A percentile compares a stretch with the other conserved stretches of the same genome.
phyloP scores from a whole-genome alignment of 768 basidiomycete genomes.

The Termitomyces sp. region DNA sequence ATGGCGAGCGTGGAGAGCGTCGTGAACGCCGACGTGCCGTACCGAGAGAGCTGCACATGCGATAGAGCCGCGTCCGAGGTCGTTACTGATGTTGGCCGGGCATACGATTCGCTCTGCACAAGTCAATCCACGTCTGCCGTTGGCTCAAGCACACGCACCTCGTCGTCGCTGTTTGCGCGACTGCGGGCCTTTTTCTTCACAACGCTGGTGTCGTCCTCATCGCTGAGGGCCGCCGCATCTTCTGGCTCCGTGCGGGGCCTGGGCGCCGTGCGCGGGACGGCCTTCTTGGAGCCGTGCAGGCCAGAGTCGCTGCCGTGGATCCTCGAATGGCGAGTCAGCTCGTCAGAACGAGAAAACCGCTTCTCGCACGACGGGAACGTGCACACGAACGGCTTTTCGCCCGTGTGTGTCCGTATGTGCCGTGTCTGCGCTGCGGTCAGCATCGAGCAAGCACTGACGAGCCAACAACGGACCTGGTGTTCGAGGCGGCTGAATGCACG shows the following conservation, averaged over 20 bases:
- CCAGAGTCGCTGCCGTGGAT: slow-evolving; percentile 74
- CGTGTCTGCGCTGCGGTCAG: slow-evolving; percentile 59
- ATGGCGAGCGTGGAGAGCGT: slow-evolving; percentile 73
- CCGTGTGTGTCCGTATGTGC: slow-evolving; percentile 97
- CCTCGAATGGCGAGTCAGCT: slow-evolving; percentile 91
- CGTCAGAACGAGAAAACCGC: slow-evolving; percentile 96
- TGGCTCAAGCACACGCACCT: slow-evolving; percentile 38
- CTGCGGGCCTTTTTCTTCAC: slow-evolving; percentile 76
- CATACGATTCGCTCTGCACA: slow-evolving; percentile 52
- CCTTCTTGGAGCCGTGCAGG: too few species aligned
- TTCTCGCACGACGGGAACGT: slow-evolving; percentile 94
- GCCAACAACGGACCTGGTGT: slow-evolving; percentile 64
- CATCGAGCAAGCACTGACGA: neutral
- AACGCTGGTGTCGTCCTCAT: slow-evolving; percentile 22
- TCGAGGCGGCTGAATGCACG: slow-evolving; percentile 96
- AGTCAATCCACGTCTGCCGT: too few species aligned
- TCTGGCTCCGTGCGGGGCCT: too few species aligned
- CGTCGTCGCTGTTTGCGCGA: slow-evolving; percentile 76
- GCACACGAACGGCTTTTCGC: slow-evolving; percentile 96
- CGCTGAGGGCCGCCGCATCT: too few species aligned
- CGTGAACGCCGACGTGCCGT: slow-evolving; percentile 47
- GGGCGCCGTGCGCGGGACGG: slow-evolving; percentile 15
- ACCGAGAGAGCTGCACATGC: slow-evolving; percentile 20
- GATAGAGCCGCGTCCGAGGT: slow-evolving; percentile 38
- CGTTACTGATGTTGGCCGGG: slow-evolving; percentile 47